Conservation (phyloP, 169 alveolate genomes). For the Besnoitia besnoiti region DNA sequence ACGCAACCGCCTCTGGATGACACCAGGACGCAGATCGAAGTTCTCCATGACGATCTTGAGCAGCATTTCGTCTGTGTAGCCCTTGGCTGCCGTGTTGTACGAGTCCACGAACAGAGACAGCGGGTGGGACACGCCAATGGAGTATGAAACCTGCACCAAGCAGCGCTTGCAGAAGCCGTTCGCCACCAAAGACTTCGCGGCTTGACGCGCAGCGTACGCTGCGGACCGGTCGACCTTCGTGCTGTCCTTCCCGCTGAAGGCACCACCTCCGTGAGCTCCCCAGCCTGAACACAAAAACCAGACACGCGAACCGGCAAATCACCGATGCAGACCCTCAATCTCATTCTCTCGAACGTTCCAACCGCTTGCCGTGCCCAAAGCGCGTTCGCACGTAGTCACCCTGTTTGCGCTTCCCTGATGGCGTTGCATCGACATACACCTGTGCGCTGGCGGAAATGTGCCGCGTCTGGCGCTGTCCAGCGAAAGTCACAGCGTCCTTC, state of each 20-base stretch:
- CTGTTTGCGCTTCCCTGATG: too few relatives aligned
- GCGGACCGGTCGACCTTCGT: constrained; percentile 99
- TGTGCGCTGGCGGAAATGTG: too few relatives aligned
- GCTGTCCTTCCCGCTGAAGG: constrained; percentile 99
- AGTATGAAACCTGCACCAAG: constrained; percentile 95
- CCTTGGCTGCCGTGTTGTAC: constrained; percentile 86
- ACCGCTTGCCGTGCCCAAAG: too few relatives aligned
- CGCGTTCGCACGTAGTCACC: too few relatives aligned
- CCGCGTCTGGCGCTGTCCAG: too few relatives aligned
- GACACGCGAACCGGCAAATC: too few relatives aligned
- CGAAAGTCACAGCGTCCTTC: too few relatives aligned
- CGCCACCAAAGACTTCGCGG: constrained; percentile 97
- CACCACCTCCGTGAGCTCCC: constrained; percentile 99
- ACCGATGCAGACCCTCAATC: too few relatives aligned
- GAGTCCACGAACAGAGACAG: constrained; percentile 95
- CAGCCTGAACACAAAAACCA: constrained; percentile 85
- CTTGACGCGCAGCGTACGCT: constrained; percentile 98
- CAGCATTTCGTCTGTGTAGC: constrained; percentile 91
- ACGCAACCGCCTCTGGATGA: constrained; percentile 91
- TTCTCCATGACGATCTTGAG: constrained; percentile 89
- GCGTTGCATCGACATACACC: too few relatives aligned
- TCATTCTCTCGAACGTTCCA: too few relatives aligned
- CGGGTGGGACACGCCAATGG: constrained; percentile 98
- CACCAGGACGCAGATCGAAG: constrained; percentile 97
- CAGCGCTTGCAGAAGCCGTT: constrained; percentile 95